Base-by-base conservation (phyloP, 371 early-diverging fungal species). In the Nematocida minor region DNA sequence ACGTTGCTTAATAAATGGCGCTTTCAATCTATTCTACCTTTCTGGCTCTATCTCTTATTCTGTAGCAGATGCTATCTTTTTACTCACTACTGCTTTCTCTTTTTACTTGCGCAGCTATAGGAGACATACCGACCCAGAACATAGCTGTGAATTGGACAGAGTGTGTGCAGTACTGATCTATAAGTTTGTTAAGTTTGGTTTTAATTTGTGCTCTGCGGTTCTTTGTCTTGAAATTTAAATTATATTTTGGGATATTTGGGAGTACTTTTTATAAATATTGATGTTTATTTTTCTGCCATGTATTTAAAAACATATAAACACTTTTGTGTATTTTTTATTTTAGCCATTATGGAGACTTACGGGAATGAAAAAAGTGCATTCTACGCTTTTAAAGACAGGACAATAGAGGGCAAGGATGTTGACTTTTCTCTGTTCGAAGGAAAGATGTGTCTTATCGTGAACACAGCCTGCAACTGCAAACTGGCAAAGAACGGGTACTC, bases 401-500 rank as follows among this genome's bases (percentile, higher is more conserved):
- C 77, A 51, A 62, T 55, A 22, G 38, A 63, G 22, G 60, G 64
- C 22, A 54, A 57, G 0, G 20, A 42, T 25, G 34, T 80, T 4
- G 51, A 71, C 31, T 70, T 85, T 51, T 31, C 41, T 4, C 1
- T 25, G 29, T 82, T 69, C 55, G 81, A 63, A 79, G 81, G 77
- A 11, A 77, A 71, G 49, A 64, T 70, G 2, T 54, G 81, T 92
- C 44, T 85, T 14, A 84, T 95, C 46, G 92, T 93, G 69, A 97
- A 97, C 84, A 91, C 92, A 34, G 97, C 98, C 29, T 91, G 91
- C 66, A 89, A 93, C 69, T 96, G 97, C 84, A 94, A 94, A 9
- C 91, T 91, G 80, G 92, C 95, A 18, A 83, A 87, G 7, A 53
- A 69, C 22, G 92, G 93, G 82, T 94, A 93, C 85, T 69, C 81